Base-by-base conservation (phyloP, 805 yeast genomes). In the Scheffersomyces ergatensis region DNA sequence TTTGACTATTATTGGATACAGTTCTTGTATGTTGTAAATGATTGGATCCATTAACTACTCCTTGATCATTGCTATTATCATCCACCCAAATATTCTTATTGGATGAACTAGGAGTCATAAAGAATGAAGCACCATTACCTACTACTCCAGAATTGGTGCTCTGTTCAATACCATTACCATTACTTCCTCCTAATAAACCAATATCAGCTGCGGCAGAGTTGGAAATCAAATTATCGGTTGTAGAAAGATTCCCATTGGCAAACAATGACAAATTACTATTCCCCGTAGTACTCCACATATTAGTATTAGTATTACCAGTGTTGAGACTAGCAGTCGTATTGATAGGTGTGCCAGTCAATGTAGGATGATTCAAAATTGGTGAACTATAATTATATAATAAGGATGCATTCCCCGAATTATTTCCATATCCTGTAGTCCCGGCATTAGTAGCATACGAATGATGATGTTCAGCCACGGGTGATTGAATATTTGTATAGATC, bases 11-110 rank as follows among this genome's bases (percentile, higher is more conserved):
- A 16, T 44, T 38, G 12, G 53, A 47, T 12, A 47, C 45, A 17
- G 39, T 46, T 14, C 63, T 44, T 8, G 46, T 46, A 40, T 54
- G 57, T 21, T 21, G 24, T 21, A 21, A 21, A 18, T 46, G 46
- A 23, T 17, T 27, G 38, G 40, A 35, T 5, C 8, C 45, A 44
- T 17, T 45, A 34, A 38, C 40, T 46, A 25, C 32, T 37, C 14
- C 13, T 9, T 8, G 5, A 13, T 13, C 13, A 8, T 8, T 26
- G 14, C 13, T 26, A 13, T 11, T 8, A 26, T 46, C 45, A 41
- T 48, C 51, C 16, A 32, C 36, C 43, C 31, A 39, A 36, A 33
- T 48, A 23, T 32, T 47, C 36, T 37, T 36, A 37, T 11, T 36
- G 21, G 13, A 49, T 42, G 30, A 27, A 18, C 34, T 20, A 3